These are phyloP conservation scores for Talaromyces sp. DNA, from an alignment of 2,329 filamentous ascomycete genomes.

Conservation along the genomic window DNA sequence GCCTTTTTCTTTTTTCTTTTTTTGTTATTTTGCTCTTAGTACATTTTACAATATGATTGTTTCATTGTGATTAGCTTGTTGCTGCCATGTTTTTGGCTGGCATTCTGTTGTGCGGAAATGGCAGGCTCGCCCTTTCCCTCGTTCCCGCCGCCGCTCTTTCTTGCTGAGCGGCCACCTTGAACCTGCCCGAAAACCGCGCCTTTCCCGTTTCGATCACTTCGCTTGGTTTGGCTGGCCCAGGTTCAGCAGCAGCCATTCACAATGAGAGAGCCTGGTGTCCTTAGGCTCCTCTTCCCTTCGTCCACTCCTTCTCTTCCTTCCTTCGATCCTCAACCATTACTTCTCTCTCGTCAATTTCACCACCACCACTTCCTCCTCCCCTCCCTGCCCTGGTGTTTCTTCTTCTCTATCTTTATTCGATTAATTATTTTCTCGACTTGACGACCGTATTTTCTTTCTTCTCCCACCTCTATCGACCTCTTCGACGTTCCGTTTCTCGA, in stretches of 20 bases:
- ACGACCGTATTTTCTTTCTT: not conserved
- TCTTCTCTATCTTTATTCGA: constrained; percentile 8
- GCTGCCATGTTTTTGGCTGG: not conserved
- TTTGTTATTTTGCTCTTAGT: not conserved
- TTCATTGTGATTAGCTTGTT: not conserved
- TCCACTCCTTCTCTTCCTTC: constrained; percentile 14
- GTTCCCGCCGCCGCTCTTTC: not conserved
- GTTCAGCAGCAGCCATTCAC: not conserved
- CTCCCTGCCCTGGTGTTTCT: constrained; percentile 9
- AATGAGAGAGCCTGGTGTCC: constrained; percentile 9
- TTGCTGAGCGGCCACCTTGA: not conserved
- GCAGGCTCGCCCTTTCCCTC: constrained; percentile 1
- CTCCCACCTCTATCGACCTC: constrained; percentile 10
- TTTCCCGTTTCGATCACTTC: constrained; percentile 26
- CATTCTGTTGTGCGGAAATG: not conserved
- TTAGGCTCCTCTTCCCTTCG: constrained; percentile 21
- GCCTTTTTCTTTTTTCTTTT: not conserved
- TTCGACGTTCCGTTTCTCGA: constrained; percentile 15
- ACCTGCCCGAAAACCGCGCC: constrained; percentile 20
- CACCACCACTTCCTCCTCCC: constrained; percentile 16
- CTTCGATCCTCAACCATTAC: constrained; percentile 8
- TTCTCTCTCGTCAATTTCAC: constrained; percentile 16
- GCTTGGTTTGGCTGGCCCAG: constrained; percentile 27
- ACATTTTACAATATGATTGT: not conserved
- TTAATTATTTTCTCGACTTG: constrained; percentile 6